Evolutionary conservation across 2,329 filamentous ascomycete species (phyloP).

Genomic region (Penicillium sp.): DNA sequence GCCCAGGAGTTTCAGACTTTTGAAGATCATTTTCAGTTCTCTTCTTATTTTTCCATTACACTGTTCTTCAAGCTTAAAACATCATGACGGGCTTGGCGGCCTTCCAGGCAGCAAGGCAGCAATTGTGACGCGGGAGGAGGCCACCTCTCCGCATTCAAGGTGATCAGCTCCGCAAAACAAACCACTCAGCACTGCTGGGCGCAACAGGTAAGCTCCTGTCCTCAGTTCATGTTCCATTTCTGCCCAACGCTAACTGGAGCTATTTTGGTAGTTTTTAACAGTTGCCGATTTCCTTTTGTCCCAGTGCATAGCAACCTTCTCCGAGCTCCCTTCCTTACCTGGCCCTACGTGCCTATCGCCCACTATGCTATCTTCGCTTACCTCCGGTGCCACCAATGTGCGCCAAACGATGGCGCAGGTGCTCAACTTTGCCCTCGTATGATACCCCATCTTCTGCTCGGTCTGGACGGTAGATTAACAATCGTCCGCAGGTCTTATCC

Average conservation of each 20-base stretch:
- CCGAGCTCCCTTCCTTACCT: constrained; percentile 1
- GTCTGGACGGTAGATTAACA: background rate
- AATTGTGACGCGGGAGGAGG: constrained; percentile 4
- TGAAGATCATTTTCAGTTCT: too few relatives aligned
- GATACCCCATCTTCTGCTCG: constrained; percentile 58
- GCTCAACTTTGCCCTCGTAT: constrained; percentile 86
- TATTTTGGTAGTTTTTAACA: background rate
- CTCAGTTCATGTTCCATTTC: too few relatives aligned
- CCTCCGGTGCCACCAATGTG: constrained; percentile 61
- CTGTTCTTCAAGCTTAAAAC: too few relatives aligned
- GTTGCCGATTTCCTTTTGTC: background rate
- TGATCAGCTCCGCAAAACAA: constrained; percentile 13
- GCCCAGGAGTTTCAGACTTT: too few relatives aligned
- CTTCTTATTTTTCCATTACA: too few relatives aligned
- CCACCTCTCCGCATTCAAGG: constrained; percentile 22
- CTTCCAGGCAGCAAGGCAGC: background rate
- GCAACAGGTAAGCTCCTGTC: background rate
- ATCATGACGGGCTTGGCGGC: background rate
- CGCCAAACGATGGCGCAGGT: constrained; percentile 79
- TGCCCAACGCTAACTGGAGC: background rate
- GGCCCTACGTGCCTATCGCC: constrained; percentile 24
- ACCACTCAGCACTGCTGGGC: constrained; percentile 9
- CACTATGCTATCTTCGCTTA: constrained; percentile 67
- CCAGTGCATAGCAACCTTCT: background rate
- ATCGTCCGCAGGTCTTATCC: background rate